Percentiles rank a stretch among this genome's conserved stretches.
phyloP scores from a whole-genome alignment of 768 basidiomycete species.

The Boletus pseudo-olivaceus region DNA sequence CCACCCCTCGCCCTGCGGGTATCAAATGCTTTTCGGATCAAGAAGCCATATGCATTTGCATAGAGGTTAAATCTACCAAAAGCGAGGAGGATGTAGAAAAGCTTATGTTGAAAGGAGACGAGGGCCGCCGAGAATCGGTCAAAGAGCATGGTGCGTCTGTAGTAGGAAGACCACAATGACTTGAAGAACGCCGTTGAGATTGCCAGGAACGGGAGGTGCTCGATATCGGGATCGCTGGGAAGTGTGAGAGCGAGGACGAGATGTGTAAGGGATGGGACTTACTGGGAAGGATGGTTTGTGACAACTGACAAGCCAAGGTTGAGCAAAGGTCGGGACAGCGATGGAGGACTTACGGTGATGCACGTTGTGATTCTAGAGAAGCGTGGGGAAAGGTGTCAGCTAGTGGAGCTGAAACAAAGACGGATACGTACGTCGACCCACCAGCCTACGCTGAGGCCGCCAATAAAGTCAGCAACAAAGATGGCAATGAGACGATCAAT shows the following conservation, averaged over 20 bases:
- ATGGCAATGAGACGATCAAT: conserved; percentile 78
- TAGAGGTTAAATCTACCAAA: conserved; percentile 96
- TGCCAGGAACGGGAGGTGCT: conserved; percentile 92
- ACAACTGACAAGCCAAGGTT: conserved; percentile 56
- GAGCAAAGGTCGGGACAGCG: background rate
- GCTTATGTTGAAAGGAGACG: conserved; percentile 79
- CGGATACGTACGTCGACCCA: conserved; percentile 85
- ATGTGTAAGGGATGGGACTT: conserved; percentile 27
- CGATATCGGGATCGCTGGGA: conserved; percentile 75
- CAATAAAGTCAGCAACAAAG: conserved; percentile 78
- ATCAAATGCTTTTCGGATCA: conserved; percentile 64
- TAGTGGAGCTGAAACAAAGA: background rate
- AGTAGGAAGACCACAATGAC: conserved; percentile 90
- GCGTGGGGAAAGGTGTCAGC: conserved; percentile 1
- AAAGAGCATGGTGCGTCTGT: conserved; percentile 81
- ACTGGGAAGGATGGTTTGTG: conserved; percentile 97
- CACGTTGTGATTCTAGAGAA: conserved; percentile 80
- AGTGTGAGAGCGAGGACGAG: conserved; percentile 5
- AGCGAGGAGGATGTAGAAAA: conserved; percentile 88
- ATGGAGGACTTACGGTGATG: conserved; percentile 75
- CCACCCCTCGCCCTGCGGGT: conserved; percentile 63
- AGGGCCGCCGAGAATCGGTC: conserved; percentile 64
- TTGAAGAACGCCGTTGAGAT: conserved; percentile 85
- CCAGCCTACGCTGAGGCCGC: conserved; percentile 95
- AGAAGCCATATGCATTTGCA: conserved; percentile 75